Base-by-base conservation (phyloP, 805 yeast species). In the Saccharomycopsis sp. region DNA sequence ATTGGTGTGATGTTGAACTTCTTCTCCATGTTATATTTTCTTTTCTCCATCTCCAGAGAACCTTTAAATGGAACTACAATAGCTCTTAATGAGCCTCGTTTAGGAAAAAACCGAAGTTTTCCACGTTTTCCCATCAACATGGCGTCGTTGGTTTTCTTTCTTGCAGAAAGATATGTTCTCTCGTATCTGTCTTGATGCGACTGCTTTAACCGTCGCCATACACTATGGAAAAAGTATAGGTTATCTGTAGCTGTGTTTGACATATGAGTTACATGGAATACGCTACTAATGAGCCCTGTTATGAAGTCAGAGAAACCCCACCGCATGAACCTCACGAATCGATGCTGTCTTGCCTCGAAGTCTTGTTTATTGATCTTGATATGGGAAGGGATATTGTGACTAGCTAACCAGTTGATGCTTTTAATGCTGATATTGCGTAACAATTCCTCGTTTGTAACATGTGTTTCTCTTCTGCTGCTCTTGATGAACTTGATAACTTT, bases 201-300 rank as follows among this genome's bases (percentile, higher is more conserved):
- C 12, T 64, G 64, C 1, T 81, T 72, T 17, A 79, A 69, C 41
- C 52, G 50, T 8, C 63, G 66, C 96, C 96, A 90, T 0, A 73
- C 69, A 23, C 71, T 74, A 56, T 84, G 90, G 17, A 85, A 76
- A 64, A 79, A 88, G 66, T 74, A 88, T 0, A 75, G 56, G 0
- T 81, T 59, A 2, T 71, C 70, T 8, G 67, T 70, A 0, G 73
- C 67, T 19, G 68, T 57, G 0, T 76, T 74, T 8, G 81, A 78
- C 1, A 74, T 69, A 53, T 84, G 87, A 0, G 94, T 85, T 3
- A 86, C 84, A 66, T 87, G 85, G 72, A 89, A 91, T 65, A 80
- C 82, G 0, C 79, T 69, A 0, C 73, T 69, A 0, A 88, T 63
- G 0, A 87, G 60, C 17, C 72, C 75, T 5, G 78, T 71, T 0